Evolutionary conservation across 805 yeast species (phyloP).

Genomic region (Ogataea pini): DNA sequence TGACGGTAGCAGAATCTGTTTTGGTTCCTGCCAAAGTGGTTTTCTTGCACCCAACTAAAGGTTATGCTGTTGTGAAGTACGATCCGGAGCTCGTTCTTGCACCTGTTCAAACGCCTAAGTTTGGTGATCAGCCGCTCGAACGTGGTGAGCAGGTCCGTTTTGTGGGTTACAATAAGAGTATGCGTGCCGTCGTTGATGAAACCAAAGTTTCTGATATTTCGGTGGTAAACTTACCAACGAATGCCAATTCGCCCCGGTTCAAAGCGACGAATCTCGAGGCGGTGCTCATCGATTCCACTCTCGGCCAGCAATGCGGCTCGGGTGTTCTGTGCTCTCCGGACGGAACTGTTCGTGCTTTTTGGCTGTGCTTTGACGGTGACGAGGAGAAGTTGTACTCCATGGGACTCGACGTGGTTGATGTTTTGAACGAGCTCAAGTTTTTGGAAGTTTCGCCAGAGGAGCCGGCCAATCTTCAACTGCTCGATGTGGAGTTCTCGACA

Average conservation of each 20-base stretch:
- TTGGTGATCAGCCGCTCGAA: slow-evolving; percentile 54
- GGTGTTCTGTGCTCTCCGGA: slow-evolving; percentile 77
- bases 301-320: slow-evolving; percentile 68
- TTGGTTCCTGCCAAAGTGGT: slow-evolving; percentile 78
- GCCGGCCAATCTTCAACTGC: slow-evolving; percentile 45
- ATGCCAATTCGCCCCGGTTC: slow-evolving; percentile 71
- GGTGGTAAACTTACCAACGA: slow-evolving; percentile 70
- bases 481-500: slow-evolving; percentile 78
- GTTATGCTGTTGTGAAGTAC: slow-evolving; percentile 80
- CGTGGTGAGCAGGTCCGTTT: slow-evolving; percentile 80
- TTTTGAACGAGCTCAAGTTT: slow-evolving; percentile 54
- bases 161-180: slow-evolving; percentile 74
- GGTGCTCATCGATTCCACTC: slow-evolving; percentile 68
- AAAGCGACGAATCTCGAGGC: slow-evolving; percentile 84
- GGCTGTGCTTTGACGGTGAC: slow-evolving; percentile 85
- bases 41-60: slow-evolving; percentile 84
- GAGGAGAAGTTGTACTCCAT: slow-evolving; percentile 64
- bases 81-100: slow-evolving; percentile 76
- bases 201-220: slow-evolving; percentile 78
- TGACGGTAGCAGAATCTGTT: slow-evolving; percentile 84
- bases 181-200: slow-evolving; percentile 69
- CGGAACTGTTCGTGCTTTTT: slow-evolving; percentile 80
- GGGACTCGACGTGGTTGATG: slow-evolving; percentile 75
- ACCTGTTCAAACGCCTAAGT: slow-evolving; percentile 66
- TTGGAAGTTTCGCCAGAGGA: slow-evolving; percentile 29